phyloP scores from a whole-genome alignment of 2,329 filamentous ascomycete genomes.

The Aspergillus neotritici region DNA sequence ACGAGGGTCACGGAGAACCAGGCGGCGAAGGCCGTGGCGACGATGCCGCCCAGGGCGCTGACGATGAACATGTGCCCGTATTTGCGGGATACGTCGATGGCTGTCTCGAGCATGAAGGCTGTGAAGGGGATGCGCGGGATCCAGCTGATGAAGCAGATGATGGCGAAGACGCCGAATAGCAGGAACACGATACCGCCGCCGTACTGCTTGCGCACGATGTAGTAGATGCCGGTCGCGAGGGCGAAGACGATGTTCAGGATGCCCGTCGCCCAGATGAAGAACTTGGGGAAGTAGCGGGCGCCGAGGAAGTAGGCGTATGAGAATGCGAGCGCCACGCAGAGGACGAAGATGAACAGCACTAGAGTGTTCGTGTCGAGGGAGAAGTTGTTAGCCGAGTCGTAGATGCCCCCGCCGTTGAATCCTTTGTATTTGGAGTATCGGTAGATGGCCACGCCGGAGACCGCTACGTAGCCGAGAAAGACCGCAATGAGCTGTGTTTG shows the following conservation, averaged over 20 bases:
- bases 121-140: slow-evolving; percentile 86
- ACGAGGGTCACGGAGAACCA: slow-evolving; percentile 86
- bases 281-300: slow-evolving; percentile 73
- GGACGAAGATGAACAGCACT: slow-evolving; percentile 73
- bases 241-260: slow-evolving; percentile 82
- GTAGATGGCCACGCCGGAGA: slow-evolving; percentile 69
- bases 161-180: slow-evolving; percentile 71
- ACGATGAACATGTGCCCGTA: slow-evolving; percentile 84
- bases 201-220: slow-evolving; percentile 70
- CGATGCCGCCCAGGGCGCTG: slow-evolving; percentile 73
- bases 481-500: slow-evolving; percentile 58
- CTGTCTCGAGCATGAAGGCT: slow-evolving; percentile 79
- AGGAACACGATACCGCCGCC: slow-evolving; percentile 83
- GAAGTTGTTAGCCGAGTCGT: slow-evolving; percentile 60
- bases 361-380: slow-evolving; percentile 77
- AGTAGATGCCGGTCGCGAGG: slow-evolving; percentile 81
- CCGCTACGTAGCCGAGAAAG: slow-evolving; percentile 66
- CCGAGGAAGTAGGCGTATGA: slow-evolving; percentile 72
- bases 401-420: slow-evolving; percentile 67
- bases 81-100: slow-evolving; percentile 75
- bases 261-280: slow-evolving; percentile 88
- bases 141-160: slow-evolving; percentile 83
- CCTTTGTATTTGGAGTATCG: slow-evolving; percentile 63
- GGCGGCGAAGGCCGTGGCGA: slow-evolving; percentile 69
- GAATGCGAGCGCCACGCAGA: slow-evolving; percentile 67